These are phyloP conservation scores for Eucalyptus marginata DNA, from an alignment of 345 rosid genomes.

Conservation along the genomic window DNA sequence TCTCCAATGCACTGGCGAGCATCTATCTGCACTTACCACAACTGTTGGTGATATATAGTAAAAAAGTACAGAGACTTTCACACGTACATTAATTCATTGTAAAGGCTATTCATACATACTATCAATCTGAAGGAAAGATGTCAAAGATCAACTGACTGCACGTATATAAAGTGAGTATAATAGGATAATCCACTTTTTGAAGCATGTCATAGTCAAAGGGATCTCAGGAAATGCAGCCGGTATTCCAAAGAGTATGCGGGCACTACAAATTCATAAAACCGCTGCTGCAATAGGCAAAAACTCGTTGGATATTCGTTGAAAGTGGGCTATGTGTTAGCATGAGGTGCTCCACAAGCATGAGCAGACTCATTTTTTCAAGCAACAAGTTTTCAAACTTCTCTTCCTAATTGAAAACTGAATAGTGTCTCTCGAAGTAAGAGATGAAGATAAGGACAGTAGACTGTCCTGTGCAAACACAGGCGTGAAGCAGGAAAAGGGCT, in stretches of 20 bases:
- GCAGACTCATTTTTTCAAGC: neutral
- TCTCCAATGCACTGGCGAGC: slow-evolving; percentile 31
- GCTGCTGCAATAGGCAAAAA: neutral
- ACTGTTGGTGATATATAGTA: neutral
- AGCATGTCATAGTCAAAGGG: neutral
- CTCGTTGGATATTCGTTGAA: neutral
- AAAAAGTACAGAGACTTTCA: neutral
- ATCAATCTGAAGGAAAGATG: neutral
- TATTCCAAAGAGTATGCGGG: neutral
- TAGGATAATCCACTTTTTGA: neutral
- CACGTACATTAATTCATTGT: neutral
- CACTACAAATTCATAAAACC: neutral
- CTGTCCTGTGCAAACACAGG: neutral
- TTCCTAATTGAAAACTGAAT: neutral
- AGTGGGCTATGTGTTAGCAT: neutral
- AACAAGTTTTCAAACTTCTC: neutral
- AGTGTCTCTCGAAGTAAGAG: neutral
- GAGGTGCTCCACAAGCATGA: neutral
- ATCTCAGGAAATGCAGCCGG: neutral
- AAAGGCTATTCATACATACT: neutral
- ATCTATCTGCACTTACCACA: slow-evolving; percentile 25
- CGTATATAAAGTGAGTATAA: neutral
- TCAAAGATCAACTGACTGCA: neutral
- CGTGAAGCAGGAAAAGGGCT: neutral
- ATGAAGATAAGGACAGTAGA: neutral